Percentiles rank a stretch among this genome's conserved stretches.
phyloP scores from a whole-genome alignment of 2,329 filamentous ascomycete genomes.

The Sclerotinia subarctica region DNA sequence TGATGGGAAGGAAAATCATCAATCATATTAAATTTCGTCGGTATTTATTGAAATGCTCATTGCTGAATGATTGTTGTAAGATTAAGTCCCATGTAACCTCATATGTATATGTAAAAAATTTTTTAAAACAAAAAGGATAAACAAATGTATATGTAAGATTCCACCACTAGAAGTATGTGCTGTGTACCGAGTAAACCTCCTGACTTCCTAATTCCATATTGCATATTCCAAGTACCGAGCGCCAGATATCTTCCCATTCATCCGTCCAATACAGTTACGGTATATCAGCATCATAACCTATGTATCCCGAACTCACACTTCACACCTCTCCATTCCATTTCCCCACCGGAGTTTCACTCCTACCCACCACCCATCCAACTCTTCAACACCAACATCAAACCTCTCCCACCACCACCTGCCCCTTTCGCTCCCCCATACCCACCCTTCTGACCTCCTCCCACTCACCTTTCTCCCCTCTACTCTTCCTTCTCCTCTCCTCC shows the following conservation, averaged over 20 bases:
- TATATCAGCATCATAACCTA: too few relatives aligned
- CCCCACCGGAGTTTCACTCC: background rate
- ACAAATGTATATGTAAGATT: background rate
- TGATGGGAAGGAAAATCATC: too few relatives aligned
- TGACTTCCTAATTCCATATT: background rate
- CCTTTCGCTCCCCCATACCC: background rate
- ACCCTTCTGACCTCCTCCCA: constrained; percentile 5
- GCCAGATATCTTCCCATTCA: background rate
- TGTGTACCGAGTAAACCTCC: background rate
- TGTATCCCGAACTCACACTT: too few relatives aligned
- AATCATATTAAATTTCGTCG: background rate
- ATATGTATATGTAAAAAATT: background rate
- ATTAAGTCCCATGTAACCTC: background rate
- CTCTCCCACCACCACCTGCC: background rate
- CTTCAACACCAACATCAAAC: too few relatives aligned
- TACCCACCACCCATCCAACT: background rate
- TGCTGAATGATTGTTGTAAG: background rate
- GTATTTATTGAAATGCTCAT: too few relatives aligned
- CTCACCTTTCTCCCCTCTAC: too few relatives aligned
- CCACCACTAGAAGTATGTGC: background rate
- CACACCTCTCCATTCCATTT: background rate
- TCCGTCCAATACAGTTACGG: background rate
- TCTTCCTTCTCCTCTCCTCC: constrained; percentile 52
- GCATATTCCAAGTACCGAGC: background rate
- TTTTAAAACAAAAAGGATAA: too few relatives aligned